Evolutionary conservation across 2,329 filamentous ascomycete genomes (phyloP), one percentile per base, ranked within the genome.

Genomic region (Rutstroemia sp.): DNA sequence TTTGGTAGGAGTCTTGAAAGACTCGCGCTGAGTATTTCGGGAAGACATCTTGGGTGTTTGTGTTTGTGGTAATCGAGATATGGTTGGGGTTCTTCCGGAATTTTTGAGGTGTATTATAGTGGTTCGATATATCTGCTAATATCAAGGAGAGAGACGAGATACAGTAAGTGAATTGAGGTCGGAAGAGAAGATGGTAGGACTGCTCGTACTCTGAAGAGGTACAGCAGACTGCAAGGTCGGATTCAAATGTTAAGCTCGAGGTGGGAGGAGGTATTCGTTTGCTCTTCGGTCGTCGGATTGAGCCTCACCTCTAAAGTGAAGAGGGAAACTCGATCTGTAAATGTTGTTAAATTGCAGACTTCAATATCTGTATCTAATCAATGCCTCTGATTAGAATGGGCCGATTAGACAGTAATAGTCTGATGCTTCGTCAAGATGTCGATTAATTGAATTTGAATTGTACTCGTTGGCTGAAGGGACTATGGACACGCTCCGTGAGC

Each of bases 401-500:
- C 61, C 54, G 53, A 39, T 41, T 60, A 61, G 65, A 69, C 67
- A 66, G 56, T 64, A 55, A 77, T 76, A 74, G 80, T 81, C 74
- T 76, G 73, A 25, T 85, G 83, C 85, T 86, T 81, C 79, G 83
- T 87, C 83, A 80, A 84, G 73, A 30, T 41, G 71, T 78, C 77
- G 76, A 76, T 81, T 12, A 48, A 48, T 72, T 75, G 75, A 78
- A 41, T 41, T 41, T 41, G 76, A 77, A 21, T 19, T 51, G 23
- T 41, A 80, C 79, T 90, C 86, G 77, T 84, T 86, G 64, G 87
- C 86, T 88, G 90, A 87, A 83, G 84, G 86, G 87, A 89, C 88
- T 91, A 82, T 84, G 81, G 81, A 81, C 81, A 79, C 69, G 75
- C 74, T 73, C 72, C 69, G 71, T 66, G 70, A 70, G 70, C 73